Conservation (phyloP, 2,329 filamentous ascomycete species). For the Blumeriella jaapii region DNA sequence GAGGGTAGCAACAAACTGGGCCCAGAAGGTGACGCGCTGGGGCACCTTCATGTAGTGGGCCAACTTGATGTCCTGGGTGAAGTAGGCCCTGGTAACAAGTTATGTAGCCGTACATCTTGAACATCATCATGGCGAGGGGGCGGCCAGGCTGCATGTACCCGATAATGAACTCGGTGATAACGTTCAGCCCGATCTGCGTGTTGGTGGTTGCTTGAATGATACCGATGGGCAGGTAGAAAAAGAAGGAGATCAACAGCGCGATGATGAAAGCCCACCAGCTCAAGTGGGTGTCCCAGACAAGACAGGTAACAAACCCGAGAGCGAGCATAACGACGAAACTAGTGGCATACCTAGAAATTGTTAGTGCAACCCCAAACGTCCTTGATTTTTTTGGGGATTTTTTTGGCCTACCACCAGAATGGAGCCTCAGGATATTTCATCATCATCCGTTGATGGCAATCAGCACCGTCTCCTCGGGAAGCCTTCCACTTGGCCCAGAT, state of each 20-base stretch:
- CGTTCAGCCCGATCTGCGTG: constrained; percentile 36
- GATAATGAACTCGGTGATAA: constrained; percentile 37
- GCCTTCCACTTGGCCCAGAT: constrained; percentile 37
- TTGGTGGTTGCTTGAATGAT: constrained; percentile 38
- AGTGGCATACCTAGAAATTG: constrained; percentile 8
- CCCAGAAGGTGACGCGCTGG: constrained; percentile 53
- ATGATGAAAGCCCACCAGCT: constrained; percentile 29
- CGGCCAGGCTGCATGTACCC: constrained; percentile 42
- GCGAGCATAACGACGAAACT: constrained; percentile 39
- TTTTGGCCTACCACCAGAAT: constrained; percentile 41
- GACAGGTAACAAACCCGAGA: constrained; percentile 24
- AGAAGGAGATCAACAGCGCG: constrained; percentile 24
- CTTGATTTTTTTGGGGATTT: neutral
- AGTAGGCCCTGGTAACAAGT: constrained; percentile 35
- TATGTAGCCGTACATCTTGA: constrained; percentile 57
- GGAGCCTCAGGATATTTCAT: constrained; percentile 42
- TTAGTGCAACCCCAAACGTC: neutral
- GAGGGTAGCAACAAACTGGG: constrained; percentile 53
- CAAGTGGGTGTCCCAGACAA: constrained; percentile 18
- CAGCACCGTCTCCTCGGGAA: constrained; percentile 31
- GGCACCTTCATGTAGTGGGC: constrained; percentile 46
- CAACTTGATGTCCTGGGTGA: constrained; percentile 39
- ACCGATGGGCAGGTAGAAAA: constrained; percentile 27
- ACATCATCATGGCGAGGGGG: constrained; percentile 67
- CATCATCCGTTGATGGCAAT: constrained; percentile 45